Evolutionary conservation across 179 eudicot species (phyloP).

Genomic region (Vitellaria paradoxa): DNA sequence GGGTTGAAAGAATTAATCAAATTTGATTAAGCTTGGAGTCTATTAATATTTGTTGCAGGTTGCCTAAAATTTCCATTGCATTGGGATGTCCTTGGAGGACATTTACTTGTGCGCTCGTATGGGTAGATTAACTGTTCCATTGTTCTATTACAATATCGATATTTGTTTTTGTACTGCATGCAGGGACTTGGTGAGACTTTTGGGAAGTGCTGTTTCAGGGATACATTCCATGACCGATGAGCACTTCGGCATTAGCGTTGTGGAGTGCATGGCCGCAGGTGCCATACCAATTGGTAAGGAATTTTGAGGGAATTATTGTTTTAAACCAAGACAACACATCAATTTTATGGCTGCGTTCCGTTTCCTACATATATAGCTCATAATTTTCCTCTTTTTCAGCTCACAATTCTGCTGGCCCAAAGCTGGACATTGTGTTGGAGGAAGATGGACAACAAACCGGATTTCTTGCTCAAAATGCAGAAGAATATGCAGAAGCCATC

Average conservation of each 20-base stretch:
- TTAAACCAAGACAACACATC: not conserved
- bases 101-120: not conserved
- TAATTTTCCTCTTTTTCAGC: constrained; percentile 39
- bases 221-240: constrained; percentile 94
- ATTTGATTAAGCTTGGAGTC: not conserved
- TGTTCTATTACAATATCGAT: not conserved
- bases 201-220: constrained; percentile 85
- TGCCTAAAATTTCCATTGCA: not conserved
- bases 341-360: not conserved
- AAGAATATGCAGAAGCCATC: constrained; percentile 81
- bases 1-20: not conserved
- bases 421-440: constrained; percentile 84
- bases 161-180: constrained; percentile 25
- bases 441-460: constrained; percentile 77
- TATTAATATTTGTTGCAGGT: not conserved
- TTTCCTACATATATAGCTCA: not conserved
- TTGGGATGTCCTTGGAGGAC: not conserved
- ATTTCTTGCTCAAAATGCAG: constrained; percentile 62
- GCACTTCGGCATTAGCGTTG: constrained; percentile 95
- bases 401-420: constrained; percentile 93
- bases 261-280: constrained; percentile 98
- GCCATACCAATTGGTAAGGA: constrained; percentile 87
- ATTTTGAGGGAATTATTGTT: not conserved
- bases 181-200: constrained; percentile 85
- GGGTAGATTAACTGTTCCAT: not conserved